A percentile compares a stretch with the other conserved stretches of the same genome.
Conservation (phyloP, 202 grass and related monocot species). For the Bolboschoenoplectus hybrid region DNA sequence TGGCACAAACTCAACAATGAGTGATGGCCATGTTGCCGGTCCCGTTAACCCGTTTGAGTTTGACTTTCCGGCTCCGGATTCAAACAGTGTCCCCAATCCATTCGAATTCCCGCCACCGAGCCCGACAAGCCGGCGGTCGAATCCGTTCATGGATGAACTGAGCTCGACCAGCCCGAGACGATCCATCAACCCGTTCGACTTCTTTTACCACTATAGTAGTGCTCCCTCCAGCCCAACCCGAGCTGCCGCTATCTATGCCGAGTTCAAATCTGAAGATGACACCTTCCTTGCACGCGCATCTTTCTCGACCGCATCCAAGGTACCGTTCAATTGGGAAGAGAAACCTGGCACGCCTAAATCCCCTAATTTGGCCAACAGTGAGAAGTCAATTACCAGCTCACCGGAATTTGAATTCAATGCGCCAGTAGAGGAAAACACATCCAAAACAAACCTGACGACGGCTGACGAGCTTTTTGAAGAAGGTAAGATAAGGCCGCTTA, state of each 20-base stretch:
- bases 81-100: conserved; percentile 40
- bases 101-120: conserved; percentile 57
- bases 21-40: not conserved
- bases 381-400: not conserved
- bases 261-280: not conserved
- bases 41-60: conserved; percentile 57
- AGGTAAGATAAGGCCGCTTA: conserved; percentile 81
- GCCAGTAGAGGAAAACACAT: conserved; percentile 48
- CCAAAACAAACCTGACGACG: conserved; percentile 38
- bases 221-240: conserved; percentile 70
- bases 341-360: conserved; percentile 75
- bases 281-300: conserved; percentile 47
- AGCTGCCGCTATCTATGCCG: conserved; percentile 65
- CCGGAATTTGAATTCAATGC: conserved; percentile 81
- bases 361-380: conserved; percentile 19
- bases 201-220: conserved; percentile 81
- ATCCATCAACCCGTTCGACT: conserved; percentile 62
- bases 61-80: conserved; percentile 38
- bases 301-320: conserved; percentile 50
- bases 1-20: not conserved
- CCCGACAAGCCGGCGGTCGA: conserved; percentile 37
- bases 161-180: conserved; percentile 45
- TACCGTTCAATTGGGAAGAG: conserved; percentile 92
- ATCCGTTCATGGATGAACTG: conserved; percentile 53
- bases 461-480: conserved; percentile 89